Percentiles rank a stretch among this genome's conserved stretches.
Conservation (phyloP, 2,329 filamentous ascomycete species). For the Apiospora koreana region DNA sequence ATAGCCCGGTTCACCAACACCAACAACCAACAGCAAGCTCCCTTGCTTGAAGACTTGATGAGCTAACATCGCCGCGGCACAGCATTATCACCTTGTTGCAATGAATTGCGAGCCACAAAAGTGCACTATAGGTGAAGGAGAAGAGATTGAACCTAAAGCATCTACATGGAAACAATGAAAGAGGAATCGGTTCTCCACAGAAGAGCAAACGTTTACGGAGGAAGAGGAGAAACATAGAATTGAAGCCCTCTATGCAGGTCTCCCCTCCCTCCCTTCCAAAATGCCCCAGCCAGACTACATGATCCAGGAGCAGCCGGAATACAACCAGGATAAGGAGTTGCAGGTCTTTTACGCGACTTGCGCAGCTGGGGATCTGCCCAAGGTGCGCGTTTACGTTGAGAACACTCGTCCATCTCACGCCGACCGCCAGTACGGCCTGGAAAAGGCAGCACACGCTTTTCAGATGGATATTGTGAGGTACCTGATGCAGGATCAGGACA, state of each 20-base stretch:
- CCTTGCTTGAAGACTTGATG: neutral
- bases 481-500: neutral
- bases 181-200: too few relatives aligned
- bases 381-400: neutral
- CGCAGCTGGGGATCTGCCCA: neutral
- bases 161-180: too few relatives aligned
- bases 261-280: neutral
- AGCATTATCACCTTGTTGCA: too few relatives aligned
- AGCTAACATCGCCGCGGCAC: too few relatives aligned
- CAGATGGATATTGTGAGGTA: neutral
- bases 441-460: conserved; percentile 11
- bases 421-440: conserved; percentile 9
- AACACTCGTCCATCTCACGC: neutral
- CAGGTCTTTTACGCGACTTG: neutral
- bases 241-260: neutral
- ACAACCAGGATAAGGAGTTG: neutral
- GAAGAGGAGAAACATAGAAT: neutral
- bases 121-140: too few relatives aligned
- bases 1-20: neutral
- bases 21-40: neutral
- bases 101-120: too few relatives aligned
- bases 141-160: too few relatives aligned
- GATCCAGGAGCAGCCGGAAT: neutral
- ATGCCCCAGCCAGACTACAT: neutral
- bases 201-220: neutral